Evolutionary conservation across 179 eudicot species (phyloP).

Genomic region (Spinacia oleracea): DNA sequence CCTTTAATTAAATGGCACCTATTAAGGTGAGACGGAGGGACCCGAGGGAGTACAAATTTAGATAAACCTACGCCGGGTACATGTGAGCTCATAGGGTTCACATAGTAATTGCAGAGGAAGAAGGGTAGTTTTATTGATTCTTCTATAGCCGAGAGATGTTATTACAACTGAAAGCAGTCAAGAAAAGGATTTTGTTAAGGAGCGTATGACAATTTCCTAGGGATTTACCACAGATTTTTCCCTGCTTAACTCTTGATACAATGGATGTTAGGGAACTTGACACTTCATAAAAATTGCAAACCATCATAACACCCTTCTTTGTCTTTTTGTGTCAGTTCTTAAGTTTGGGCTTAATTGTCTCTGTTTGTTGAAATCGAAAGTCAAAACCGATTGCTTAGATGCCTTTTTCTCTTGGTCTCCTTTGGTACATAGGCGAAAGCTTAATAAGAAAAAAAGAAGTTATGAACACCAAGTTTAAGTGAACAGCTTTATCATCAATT

Average conservation of each 20-base stretch:
- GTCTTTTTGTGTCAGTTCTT: background rate
- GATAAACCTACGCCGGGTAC: too few relatives aligned
- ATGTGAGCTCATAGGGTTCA: background rate
- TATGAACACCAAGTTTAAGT: background rate
- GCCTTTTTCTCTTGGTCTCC: background rate
- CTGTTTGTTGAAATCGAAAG: background rate
- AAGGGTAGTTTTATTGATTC: background rate
- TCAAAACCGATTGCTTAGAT: background rate
- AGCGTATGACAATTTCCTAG: background rate
- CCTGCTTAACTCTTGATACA: background rate
- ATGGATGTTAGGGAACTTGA: background rate
- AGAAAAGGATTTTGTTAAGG: slow-evolving; percentile 10
- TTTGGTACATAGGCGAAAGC: background rate
- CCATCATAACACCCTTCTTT: background rate
- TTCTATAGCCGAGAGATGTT: background rate
- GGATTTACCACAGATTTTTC: background rate
- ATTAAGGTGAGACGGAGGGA: too few relatives aligned
- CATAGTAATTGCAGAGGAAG: background rate
- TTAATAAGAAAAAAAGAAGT: background rate
- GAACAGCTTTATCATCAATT: background rate
- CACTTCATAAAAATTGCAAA: background rate
- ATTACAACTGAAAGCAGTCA: background rate
- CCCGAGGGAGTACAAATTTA: background rate
- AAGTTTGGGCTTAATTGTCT: background rate
- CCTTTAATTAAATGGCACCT: too few relatives aligned